Conservation (phyloP, 371 early-diverging fungal species). For the Apophysomyces elegans region DNA sequence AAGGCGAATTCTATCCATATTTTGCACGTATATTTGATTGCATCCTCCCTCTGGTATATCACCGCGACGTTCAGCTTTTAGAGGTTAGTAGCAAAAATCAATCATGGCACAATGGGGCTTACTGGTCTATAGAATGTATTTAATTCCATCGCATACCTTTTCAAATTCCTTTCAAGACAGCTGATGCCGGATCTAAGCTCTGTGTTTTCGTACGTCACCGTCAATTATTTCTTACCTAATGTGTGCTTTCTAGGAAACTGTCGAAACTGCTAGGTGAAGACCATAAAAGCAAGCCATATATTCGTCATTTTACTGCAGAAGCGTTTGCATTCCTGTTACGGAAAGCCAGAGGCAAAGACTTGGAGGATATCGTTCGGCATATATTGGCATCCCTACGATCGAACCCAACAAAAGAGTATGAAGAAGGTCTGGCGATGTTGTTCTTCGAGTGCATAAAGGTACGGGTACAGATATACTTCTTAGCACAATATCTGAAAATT, state of each 20-base stretch:
- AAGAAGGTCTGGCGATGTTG: conserved; percentile 78
- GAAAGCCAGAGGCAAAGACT: conserved; percentile 65
- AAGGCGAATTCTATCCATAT: conserved; percentile 87
- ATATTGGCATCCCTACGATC: conserved; percentile 64
- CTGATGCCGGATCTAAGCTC: conserved; percentile 69
- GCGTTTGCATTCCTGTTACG: conserved; percentile 90
- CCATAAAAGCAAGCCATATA: conserved; percentile 68
- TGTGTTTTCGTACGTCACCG: conserved; percentile 63
- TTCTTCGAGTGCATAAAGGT: conserved; percentile 83
- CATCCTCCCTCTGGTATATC: conserved; percentile 68
- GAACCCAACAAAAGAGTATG: conserved; percentile 56
- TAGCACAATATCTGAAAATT: too few species aligned
- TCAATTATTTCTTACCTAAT: not conserved
- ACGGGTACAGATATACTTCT: conserved; percentile 10
- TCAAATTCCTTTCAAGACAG: conserved; percentile 83
- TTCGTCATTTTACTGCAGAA: conserved; percentile 91
- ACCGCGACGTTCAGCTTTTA: conserved; percentile 70
- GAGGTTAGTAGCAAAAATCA: conserved; percentile 57
- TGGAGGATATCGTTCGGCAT: conserved; percentile 56
- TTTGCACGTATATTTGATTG: conserved; percentile 65
- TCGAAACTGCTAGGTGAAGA: conserved; percentile 73
- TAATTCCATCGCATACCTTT: conserved; percentile 87
- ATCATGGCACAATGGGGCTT: conserved; percentile 1
- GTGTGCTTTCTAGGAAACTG: conserved; percentile 50
- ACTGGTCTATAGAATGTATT: conserved; percentile 67